Base-by-base conservation (phyloP, 2,329 filamentous ascomycete genomes). In the Fusarium duplospermum region DNA sequence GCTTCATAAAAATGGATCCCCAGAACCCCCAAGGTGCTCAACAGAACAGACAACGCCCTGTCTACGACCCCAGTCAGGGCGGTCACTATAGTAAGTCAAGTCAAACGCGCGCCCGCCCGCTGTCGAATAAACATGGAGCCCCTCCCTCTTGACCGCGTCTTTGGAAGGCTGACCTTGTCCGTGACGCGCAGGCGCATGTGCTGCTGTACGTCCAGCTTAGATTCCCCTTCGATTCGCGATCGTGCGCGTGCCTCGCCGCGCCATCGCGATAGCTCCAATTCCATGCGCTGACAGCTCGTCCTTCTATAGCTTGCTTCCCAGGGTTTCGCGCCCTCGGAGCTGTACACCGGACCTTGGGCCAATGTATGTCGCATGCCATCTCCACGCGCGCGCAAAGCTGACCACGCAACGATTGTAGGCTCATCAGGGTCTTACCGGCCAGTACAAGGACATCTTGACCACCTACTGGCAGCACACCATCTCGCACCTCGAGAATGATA, bases 391-490 rank as follows among this genome's bases (percentile, higher is more conserved):
- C 56, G 42, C 24, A n/a, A 22, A 56, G 60, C 67, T 62, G 42
- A 50, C 47, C 6, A 6, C 36, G 27, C 29, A 20, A 59, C 24
- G n/a, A 31, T 27, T 40, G 6, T 64, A 97, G 94, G 94, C 98
- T 75, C 97, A 97, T 81, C 96, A 99, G 89, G 96, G 96, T 59
- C 89, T 99, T 57, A 93, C 92, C 67, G 95, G 95, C 71, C 93
- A 93, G 72, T 98, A 98, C 83, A 96, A 97, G 82, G 96, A 99
- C 82, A 98, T 98, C 80, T 88, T 99, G 78, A 98, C 97, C 50
- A 98, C 96, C 7, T 99, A 99, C 86, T 99, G 96, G 96, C 96
- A 99, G 84, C 96, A 99, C 81, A 96, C 95, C 72, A 98, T 99
- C 85, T 96, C 93, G 76, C 95, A 97, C 82, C 91, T 99, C 68